Conservation (phyloP, 83 land plant genomes). For the Picea engelmannii region DNA sequence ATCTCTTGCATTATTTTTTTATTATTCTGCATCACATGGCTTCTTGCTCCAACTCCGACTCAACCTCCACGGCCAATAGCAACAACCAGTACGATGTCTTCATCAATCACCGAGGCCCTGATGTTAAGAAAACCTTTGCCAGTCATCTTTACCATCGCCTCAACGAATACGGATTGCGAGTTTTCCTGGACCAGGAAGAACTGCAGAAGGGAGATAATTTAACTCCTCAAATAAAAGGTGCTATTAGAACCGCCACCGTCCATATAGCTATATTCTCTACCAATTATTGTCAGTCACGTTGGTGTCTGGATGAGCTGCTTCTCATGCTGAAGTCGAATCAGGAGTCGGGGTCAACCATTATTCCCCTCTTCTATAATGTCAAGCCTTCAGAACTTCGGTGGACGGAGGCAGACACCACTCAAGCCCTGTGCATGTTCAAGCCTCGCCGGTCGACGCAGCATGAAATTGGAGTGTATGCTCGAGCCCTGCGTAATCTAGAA, state of each 20-base stretch:
- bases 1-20: no score
- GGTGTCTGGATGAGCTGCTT: slow-evolving; percentile 1
- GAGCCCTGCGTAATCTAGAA: no score
- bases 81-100: background rate
- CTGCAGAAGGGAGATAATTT: no score
- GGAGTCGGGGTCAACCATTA: background rate
- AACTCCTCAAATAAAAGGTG: no score
- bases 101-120: slow-evolving; percentile 1
- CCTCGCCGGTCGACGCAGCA: no score
- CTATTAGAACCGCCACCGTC: background rate
- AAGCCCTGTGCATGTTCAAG: background rate
- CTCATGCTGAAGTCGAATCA: background rate
- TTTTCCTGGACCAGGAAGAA: no score
- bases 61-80: no score
- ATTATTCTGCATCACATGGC: no score
- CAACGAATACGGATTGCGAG: no score
- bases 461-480: no score
- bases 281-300: background rate
- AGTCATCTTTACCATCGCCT: no score
- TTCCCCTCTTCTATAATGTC: background rate
- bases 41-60: no score
- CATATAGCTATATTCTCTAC: background rate
- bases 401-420: background rate
- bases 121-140: background rate
- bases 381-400: background rate